Conservation (phyloP, 768 basidiomycete genomes). For the Russula emetica region DNA sequence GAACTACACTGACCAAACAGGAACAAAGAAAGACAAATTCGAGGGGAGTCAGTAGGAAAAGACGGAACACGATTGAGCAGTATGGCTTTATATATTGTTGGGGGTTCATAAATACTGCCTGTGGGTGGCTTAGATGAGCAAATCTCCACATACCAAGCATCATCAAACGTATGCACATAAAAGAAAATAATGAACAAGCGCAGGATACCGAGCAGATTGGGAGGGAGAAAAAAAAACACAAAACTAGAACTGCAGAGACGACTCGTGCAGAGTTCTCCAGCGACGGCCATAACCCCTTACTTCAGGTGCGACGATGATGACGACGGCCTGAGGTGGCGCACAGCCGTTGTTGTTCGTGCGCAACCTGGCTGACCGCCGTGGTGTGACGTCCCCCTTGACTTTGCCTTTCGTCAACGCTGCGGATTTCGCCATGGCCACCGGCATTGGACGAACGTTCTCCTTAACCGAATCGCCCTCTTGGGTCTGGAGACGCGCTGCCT, state of each 20-base stretch:
- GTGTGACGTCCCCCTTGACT: conserved; percentile 7
- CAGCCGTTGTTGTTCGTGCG: conserved; percentile 4
- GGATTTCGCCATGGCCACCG: not conserved
- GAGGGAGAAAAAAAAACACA: not conserved
- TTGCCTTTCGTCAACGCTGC: not conserved
- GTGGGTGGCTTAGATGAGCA: conserved; percentile 19
- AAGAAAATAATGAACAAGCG: conserved; percentile 2
- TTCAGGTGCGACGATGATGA: not conserved
- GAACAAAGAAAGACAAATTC: not conserved
- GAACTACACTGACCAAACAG: not conserved
- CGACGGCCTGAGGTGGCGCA: not conserved
- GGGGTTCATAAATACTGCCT: conserved; percentile 20
- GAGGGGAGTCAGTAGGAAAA: not conserved
- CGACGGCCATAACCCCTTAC: conserved; percentile 7
- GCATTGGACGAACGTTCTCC: conserved; percentile 26
- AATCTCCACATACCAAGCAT: conserved; percentile 14
- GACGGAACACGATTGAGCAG: not conserved
- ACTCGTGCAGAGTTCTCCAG: conserved; percentile 7
- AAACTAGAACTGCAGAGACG: conserved; percentile 16
- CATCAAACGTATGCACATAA: conserved; percentile 9
- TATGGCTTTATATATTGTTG: conserved; percentile 14
- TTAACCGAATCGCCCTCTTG: conserved; percentile 21
- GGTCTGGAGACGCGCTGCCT: conserved; percentile 3
- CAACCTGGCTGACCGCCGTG: conserved; percentile 24
- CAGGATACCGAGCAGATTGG: not conserved